Evolutionary conservation across 306 rosid species (phyloP).

Genomic region (Prunus mume): DNA sequence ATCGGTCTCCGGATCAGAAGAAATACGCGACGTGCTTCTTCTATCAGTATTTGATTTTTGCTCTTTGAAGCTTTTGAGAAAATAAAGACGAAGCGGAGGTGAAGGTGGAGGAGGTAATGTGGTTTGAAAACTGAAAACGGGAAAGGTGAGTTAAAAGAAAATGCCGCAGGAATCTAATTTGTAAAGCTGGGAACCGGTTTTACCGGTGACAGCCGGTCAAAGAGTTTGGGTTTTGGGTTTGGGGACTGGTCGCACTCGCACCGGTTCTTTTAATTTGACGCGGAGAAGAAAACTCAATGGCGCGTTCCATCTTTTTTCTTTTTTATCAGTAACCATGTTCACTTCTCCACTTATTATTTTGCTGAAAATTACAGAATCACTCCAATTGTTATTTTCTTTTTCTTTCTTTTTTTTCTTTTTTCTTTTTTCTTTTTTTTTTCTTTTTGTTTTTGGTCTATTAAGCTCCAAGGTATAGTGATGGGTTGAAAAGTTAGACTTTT

Average conservation of each 20-base stretch:
- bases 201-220: slow-evolving; percentile 45
- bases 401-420: too few species aligned
- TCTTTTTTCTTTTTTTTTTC: too few species aligned
- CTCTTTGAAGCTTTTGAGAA: background rate
- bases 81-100: background rate
- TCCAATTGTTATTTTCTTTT: too few species aligned
- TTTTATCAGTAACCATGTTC: too few species aligned
- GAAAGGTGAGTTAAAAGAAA: background rate
- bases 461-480: too few species aligned
- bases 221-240: background rate
- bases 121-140: background rate
- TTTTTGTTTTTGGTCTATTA: too few species aligned
- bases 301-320: background rate
- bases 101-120: background rate
- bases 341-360: too few species aligned
- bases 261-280: slow-evolving; percentile 2
- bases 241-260: background rate
- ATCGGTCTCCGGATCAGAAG: slow-evolving; percentile 21
- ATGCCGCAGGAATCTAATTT: background rate
- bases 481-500: too few species aligned
- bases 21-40: background rate
- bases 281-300: slow-evolving; percentile 22
- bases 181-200: slow-evolving; percentile 11
- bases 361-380: too few species aligned
- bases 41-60: too few species aligned